These are phyloP conservation scores for Colletotrichum sp. DNA, from an alignment of 2,329 filamentous ascomycete species.

Conservation along the genomic window DNA sequence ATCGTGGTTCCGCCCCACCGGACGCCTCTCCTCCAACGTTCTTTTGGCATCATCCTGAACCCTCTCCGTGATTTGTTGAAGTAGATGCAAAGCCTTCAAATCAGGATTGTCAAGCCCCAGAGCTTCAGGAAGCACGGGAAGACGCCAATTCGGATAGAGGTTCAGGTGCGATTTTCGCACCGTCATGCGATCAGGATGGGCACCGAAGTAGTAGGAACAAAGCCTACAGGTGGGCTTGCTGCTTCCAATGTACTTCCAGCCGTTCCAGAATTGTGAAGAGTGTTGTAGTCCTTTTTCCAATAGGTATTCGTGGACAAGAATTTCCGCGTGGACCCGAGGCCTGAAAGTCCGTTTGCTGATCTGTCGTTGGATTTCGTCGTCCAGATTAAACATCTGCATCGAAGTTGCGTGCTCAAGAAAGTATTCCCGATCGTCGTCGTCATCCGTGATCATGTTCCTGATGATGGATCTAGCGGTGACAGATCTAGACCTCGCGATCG, in stretches of 20 bases:
- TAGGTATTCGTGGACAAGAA: conserved; percentile 31
- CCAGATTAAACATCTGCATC: conserved; percentile 28
- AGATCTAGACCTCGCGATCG: conserved; percentile 20
- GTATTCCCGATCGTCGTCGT: neutral
- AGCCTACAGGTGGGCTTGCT: conserved; percentile 46
- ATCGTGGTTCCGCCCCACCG: conserved; percentile 32
- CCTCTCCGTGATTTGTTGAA: conserved; percentile 28
- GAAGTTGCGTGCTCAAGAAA: conserved; percentile 6
- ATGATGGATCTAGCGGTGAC: conserved; percentile 26
- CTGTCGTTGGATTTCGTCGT: conserved; percentile 25
- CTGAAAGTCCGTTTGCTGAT: conserved; percentile 19
- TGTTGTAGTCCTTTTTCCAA: neutral
- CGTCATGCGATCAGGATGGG: conserved; percentile 21
- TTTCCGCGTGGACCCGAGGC: conserved; percentile 40
- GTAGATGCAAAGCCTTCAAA: conserved; percentile 21
- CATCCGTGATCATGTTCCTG: conserved; percentile 22
- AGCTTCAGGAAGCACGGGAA: neutral
- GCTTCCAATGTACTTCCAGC: conserved; percentile 41
- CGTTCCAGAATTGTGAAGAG: conserved; percentile 28
- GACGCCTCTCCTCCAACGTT: conserved; percentile 30
- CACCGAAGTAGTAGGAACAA: conserved; percentile 41
- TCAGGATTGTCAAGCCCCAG: neutral
- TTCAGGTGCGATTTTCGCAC: conserved; percentile 39
- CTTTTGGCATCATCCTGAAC: conserved; percentile 32
- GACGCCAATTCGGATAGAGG: conserved; percentile 42